Evolutionary conservation across 352 stramenopile genomes (phyloP).

Genomic region (Globisporangium megalacanthum): DNA sequence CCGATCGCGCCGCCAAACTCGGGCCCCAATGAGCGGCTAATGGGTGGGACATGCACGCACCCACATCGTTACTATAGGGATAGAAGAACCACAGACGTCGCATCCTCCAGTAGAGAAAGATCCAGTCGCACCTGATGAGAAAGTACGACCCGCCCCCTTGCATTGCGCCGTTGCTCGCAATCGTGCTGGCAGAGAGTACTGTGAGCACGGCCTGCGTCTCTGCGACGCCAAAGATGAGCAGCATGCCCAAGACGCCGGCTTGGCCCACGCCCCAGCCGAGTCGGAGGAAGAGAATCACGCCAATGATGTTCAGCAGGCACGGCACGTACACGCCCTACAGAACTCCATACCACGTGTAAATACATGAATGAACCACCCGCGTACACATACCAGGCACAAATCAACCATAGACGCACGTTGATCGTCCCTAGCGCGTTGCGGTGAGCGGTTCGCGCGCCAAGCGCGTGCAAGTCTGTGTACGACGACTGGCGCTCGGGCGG

Average conservation of each 20-base stretch:
- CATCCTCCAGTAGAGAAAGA: background rate
- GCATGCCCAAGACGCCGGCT: constrained; percentile 66
- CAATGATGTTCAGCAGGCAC: constrained; percentile 89
- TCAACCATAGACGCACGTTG: constrained; percentile 20
- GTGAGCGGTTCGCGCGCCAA: background rate
- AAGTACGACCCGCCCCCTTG: constrained; percentile 60
- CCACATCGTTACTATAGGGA: no score
- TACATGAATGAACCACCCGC: no score
- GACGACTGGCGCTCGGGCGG: constrained; percentile 9
- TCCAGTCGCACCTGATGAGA: constrained; percentile 33
- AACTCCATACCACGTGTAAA: no score
- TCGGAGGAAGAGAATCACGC: constrained; percentile 87
- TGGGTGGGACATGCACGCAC: no score
- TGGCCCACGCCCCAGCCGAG: constrained; percentile 83
- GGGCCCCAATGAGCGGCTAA: constrained; percentile 59
- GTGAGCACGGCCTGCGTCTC: constrained; percentile 68
- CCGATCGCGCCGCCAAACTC: constrained; percentile 88
- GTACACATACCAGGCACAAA: no score
- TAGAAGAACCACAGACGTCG: no score
- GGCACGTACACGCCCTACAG: constrained; percentile 77
- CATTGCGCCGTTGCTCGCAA: constrained; percentile 86
- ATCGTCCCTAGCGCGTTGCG: constrained; percentile 33
- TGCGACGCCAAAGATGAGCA: constrained; percentile 65
- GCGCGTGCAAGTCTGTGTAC: constrained; percentile 41
- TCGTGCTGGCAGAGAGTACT: constrained; percentile 70